Percentiles rank a stretch among this genome's conserved stretches.
Conservation (phyloP, 148 eudicot genomes). For the Rhododendron williamsianum region DNA sequence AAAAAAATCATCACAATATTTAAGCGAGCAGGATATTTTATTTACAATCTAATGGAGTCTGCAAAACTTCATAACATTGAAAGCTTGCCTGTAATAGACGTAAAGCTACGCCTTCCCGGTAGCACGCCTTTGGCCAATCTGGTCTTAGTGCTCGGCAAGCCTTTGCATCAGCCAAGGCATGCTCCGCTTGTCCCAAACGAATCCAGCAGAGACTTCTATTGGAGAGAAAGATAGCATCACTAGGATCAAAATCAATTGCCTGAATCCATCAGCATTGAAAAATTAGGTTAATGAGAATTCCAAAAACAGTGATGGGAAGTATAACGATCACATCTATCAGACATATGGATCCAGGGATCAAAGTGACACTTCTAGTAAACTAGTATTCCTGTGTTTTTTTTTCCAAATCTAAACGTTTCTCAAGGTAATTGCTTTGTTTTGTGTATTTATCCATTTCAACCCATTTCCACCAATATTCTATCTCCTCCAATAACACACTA, state of each 20-base stretch:
- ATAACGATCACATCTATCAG: neutral
- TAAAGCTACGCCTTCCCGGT: slow-evolving; percentile 90
- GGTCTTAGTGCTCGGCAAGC: slow-evolving; percentile 71
- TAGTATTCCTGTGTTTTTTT: neutral
- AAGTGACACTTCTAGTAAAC: neutral
- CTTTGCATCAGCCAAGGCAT: slow-evolving; percentile 80
- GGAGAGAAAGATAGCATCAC: slow-evolving; percentile 71
- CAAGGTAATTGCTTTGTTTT: neutral
- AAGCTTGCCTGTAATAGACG: slow-evolving; percentile 56
- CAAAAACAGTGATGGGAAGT: neutral
- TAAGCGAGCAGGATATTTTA: neutral
- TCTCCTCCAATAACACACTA: neutral
- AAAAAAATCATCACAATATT: neutral
- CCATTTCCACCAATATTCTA: neutral
- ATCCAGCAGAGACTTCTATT: slow-evolving; percentile 95
- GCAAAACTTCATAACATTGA: neutral
- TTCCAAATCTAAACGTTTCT: neutral
- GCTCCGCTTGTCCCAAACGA: slow-evolving; percentile 78
- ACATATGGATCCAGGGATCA: slow-evolving; percentile 4
- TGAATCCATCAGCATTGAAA: slow-evolving; percentile 24
- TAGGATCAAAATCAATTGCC: slow-evolving; percentile 90
- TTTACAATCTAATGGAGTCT: neutral
- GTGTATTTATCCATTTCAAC: neutral
- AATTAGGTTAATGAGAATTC: neutral
- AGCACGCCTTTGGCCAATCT: slow-evolving; percentile 88